These are phyloP conservation scores for Aspergillus aculeatus DNA, from an alignment of 2,329 filamentous ascomycete genomes.

Conservation along the genomic window DNA sequence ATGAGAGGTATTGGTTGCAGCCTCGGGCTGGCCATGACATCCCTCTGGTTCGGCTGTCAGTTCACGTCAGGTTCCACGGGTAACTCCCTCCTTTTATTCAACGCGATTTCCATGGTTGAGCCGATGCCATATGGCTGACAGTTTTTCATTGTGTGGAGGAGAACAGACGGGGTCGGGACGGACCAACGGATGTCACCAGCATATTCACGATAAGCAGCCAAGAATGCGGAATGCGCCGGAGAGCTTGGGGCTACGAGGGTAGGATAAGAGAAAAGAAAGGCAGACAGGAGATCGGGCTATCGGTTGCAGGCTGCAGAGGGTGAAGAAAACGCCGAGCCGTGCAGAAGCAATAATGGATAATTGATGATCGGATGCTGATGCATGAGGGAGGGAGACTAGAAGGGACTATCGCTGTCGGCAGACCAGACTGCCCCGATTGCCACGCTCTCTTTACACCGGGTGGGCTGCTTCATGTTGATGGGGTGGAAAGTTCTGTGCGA, in stretches of 20 bases:
- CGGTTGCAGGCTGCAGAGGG: background rate
- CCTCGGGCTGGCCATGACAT: background rate
- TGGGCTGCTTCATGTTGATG: background rate
- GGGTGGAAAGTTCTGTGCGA: background rate
- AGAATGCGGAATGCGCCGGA: background rate
- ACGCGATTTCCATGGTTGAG: background rate
- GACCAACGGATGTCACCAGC: background rate
- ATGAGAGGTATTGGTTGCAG: background rate
- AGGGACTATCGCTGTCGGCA: background rate
- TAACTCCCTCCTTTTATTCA: background rate
- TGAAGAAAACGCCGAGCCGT: background rate
- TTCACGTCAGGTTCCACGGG: background rate
- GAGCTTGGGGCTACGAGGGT: background rate
- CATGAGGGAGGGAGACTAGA: background rate
- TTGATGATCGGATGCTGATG: background rate
- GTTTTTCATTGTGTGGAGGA: background rate
- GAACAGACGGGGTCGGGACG: background rate
- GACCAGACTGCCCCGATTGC: background rate
- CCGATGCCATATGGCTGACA: background rate
- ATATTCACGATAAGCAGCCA: background rate
- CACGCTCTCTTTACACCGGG: background rate
- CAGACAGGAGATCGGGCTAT: background rate
- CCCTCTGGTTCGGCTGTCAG: background rate
- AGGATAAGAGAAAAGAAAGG: background rate
- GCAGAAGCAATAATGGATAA: background rate